phyloP scores from a whole-genome alignment of 2,329 filamentous ascomycete genomes.

The Stemphylium beticola region DNA sequence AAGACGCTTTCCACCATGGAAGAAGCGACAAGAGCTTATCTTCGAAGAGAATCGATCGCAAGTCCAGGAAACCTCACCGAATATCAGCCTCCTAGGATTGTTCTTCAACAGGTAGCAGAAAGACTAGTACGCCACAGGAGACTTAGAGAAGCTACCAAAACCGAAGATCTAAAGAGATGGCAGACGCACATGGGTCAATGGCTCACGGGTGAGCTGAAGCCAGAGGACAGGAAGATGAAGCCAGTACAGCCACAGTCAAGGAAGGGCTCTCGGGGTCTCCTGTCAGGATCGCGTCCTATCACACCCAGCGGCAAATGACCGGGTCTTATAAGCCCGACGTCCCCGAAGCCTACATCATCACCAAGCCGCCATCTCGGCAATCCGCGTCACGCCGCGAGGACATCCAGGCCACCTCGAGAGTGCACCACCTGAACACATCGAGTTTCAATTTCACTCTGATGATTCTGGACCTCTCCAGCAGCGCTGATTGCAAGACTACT shows the following conservation, averaged over 20 bases:
- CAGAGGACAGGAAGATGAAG: conserved; percentile 32
- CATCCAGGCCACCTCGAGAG: neutral
- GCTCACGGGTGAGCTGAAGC: conserved; percentile 42
- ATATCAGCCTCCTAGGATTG: conserved; percentile 54
- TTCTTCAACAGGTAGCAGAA: conserved; percentile 56
- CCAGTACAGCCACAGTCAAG: conserved; percentile 5
- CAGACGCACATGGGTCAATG: conserved; percentile 49
- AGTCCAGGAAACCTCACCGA: conserved; percentile 48
- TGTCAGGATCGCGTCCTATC: conserved; percentile 6
- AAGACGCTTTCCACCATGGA: conserved; percentile 55
- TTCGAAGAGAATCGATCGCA: conserved; percentile 43
- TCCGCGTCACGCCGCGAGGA: neutral
- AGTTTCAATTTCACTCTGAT: neutral
- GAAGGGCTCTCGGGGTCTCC: conserved; percentile 13
- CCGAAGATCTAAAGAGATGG: conserved; percentile 44
- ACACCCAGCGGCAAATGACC: conserved; percentile 8
- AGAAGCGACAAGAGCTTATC: conserved; percentile 49
- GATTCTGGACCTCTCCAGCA: neutral
- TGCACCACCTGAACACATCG: neutral
- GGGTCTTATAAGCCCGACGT: neutral
- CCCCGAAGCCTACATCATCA: neutral
- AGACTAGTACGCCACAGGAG: conserved; percentile 55
- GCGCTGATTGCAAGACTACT: neutral
- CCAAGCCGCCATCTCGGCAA: neutral
- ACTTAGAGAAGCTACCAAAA: conserved; percentile 49